Percentiles rank a stretch among this genome's conserved stretches.
These are phyloP conservation scores for Zelonia costaricensis DNA, from an alignment of 208 protist genomes.

Conservation along the genomic window DNA sequence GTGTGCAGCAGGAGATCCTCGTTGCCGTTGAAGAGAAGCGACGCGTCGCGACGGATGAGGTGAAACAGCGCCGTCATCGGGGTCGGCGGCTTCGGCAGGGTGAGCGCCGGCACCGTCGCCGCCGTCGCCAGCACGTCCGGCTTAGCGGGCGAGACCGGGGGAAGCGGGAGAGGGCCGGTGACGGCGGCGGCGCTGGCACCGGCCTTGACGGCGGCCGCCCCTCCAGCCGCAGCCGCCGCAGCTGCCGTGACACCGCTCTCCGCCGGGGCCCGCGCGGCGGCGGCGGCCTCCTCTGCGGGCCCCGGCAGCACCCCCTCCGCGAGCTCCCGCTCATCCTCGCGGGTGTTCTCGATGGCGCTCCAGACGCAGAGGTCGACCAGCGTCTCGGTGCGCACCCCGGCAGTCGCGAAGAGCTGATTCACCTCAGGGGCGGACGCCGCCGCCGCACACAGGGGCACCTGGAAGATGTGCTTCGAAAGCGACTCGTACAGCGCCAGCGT, in stretches of 20 bases:
- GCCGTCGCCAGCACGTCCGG: background rate
- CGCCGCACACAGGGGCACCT: conserved; percentile 29
- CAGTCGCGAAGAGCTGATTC: conserved; percentile 22
- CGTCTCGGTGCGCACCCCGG: conserved; percentile 12
- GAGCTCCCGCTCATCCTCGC: conserved; percentile 21
- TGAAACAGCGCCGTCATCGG: conserved; percentile 13
- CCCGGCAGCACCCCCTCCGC: background rate
- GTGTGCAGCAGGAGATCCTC: conserved; percentile 25
- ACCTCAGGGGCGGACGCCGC: conserved; percentile 8
- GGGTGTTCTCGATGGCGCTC: conserved; percentile 29
- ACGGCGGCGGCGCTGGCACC: background rate
- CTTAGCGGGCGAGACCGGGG: background rate
- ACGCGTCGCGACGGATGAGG: conserved; percentile 22
- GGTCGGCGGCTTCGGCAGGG: conserved; percentile 13
- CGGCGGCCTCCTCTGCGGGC: background rate
- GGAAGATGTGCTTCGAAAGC: conserved; percentile 46
- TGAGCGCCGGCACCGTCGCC: background rate
- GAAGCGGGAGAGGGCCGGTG: background rate
- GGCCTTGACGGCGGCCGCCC: background rate
- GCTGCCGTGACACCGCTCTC: background rate
- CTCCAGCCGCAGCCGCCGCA: background rate
- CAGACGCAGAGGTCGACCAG: conserved; percentile 24
- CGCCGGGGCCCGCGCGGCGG: background rate
- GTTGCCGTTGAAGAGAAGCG: conserved; percentile 24
- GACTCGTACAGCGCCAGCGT: conserved; percentile 52